A percentile compares a stretch with the other conserved stretches of the same genome.
Conservation (phyloP, 352 stramenopile species). For the Phytophthora kernoviae region DNA sequence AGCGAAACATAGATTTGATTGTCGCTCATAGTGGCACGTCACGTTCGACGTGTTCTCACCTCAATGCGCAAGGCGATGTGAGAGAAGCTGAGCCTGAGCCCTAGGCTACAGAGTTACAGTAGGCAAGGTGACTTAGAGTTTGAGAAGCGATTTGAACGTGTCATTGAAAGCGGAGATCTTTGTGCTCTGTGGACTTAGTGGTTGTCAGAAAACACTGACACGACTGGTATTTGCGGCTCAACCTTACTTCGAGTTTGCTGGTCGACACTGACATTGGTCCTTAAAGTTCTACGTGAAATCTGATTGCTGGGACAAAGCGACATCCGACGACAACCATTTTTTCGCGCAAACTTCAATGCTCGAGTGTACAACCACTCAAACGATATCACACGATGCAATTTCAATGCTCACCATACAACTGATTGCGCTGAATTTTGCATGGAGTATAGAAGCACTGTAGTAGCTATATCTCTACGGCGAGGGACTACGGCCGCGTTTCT, state of each 20-base stretch:
- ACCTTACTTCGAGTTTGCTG: too few species aligned
- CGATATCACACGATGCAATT: conserved; percentile 5
- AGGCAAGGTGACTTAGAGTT: too few species aligned
- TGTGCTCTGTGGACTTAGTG: too few species aligned
- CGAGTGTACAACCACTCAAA: background rate
- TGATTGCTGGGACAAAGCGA: conserved; percentile 8
- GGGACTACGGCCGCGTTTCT: conserved; percentile 14
- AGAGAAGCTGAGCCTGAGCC: conserved; percentile 16
- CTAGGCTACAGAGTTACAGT: background rate
- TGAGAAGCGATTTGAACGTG: conserved; percentile 9
- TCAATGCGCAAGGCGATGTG: conserved; percentile 8
- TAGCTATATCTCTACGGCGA: too few species aligned
- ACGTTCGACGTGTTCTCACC: conserved; percentile 3
- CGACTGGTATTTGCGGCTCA: conserved; percentile 12
- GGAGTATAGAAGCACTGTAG: too few species aligned
- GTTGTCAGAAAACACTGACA: too few species aligned
- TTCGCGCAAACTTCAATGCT: conserved; percentile 10
- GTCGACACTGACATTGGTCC: too few species aligned
- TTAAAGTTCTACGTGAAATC: too few species aligned
- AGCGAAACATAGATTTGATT: background rate
- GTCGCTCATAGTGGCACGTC: too few species aligned
- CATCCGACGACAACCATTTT: conserved; percentile 15
- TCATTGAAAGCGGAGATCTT: too few species aligned
- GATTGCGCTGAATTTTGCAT: too few species aligned
- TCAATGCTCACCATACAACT: conserved; percentile 5